Evolutionary conservation across 129 eudicot species (phyloP), one percentile per base, ranked within the genome.

Genomic region (Logfia minima): DNA sequence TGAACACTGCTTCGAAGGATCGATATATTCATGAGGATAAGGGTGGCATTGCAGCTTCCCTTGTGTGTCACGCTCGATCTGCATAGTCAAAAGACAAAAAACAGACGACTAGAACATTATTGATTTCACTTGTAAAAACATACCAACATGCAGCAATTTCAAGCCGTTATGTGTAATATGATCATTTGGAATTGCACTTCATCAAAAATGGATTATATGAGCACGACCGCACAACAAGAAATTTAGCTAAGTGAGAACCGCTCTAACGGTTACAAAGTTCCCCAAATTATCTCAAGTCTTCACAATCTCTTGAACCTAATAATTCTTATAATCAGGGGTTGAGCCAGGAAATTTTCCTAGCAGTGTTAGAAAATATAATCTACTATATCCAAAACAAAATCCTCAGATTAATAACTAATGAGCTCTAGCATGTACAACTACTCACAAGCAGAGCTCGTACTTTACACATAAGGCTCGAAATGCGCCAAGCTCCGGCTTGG

Each of bases 41-140:
- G 97, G 99, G 82, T 92, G 99, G 74, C 99, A 95, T 81, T 91
- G 99, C 77, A 95, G 71, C 81, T 88, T 95, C 43, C 97, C 97
- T 18, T 3, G 80, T 0, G 99, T 95, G 72, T 91, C 99, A 51
- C 99, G 87, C 78, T 95, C 99, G 69, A 95, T 95, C 99, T 95
- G 96, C 79, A 88, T 8, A 23, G 2, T 48, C 60, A 68, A 56
- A 37, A 37, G 10, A 29, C 10, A 59, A 2, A 66, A 29, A 0
- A 68, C 29, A 52, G 68, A 71, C 3, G 2, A 1, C 64, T 4
- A 63, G 68, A 68, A 51, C n/a, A 65, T 29, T 58, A 29, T 26
- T 26, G 19, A 39, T 41, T 22, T 41, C 48, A 41, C 31, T 45
- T 43, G 62, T 62, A 24, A 45, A 48, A 4, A 11, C 17, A 43